These are phyloP conservation scores for Senna siamea DNA, from an alignment of 306 rosid species.

Conservation along the genomic window DNA sequence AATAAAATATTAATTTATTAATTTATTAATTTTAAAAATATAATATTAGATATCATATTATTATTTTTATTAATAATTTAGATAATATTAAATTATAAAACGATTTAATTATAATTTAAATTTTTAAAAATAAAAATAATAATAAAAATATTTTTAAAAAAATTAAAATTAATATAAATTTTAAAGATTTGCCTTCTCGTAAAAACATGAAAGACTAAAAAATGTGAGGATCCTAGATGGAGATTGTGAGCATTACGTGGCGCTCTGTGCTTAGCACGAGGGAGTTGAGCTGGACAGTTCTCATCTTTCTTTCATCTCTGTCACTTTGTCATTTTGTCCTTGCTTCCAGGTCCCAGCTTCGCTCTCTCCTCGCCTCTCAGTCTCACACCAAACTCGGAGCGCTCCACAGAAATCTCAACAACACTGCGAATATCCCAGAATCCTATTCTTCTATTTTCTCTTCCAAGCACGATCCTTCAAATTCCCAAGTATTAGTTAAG, in stretches of 20 bases:
- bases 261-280: background rate
- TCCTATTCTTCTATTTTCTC: background rate
- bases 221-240: background rate
- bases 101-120: no score
- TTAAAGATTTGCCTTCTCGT: no score
- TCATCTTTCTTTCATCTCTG: background rate
- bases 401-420: background rate
- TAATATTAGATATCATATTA: no score
- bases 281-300: background rate
- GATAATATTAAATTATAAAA: no score
- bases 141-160: no score
- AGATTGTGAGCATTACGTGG: slow-evolving; percentile 13
- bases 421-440: background rate
- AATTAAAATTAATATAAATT: no score
- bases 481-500: background rate
- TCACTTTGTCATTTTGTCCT: background rate
- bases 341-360: no score
- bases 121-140: no score
- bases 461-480: background rate
- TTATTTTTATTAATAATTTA: no score
- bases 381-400: background rate
- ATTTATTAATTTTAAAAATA: no score
- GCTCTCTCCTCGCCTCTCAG: background rate
- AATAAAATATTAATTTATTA: no score
- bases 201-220: background rate